Base-by-base conservation (phyloP, 208 protist genomes). In the Wallacemonas sp. region DNA sequence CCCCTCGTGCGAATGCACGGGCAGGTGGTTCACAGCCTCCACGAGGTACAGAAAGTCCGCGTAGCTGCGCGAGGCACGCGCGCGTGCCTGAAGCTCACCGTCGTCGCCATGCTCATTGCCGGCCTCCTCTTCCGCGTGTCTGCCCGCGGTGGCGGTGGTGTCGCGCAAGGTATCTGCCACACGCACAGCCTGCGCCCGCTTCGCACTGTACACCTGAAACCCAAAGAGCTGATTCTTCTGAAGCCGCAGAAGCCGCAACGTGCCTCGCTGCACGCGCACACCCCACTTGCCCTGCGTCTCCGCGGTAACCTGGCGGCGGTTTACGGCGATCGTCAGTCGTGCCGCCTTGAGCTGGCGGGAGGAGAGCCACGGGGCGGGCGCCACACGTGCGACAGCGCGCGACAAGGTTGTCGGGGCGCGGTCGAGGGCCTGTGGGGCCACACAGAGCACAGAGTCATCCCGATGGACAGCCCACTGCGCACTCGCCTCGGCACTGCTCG, bases 141-240 rank as follows among this genome's bases (percentile, higher is more conserved):
- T 14, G 7, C 4, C 8, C 16, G 57, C 25, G 33, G 57, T 48
- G 7, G 36, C 38, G 7, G 38, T 39, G 28, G 39, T 22, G 3
- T 69, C 20, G 14, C 70, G 73, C 48, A 93, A 66, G 23, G 79
- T 84, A 61, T 93, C 84, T 7, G 79, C 45, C 23, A 92, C 72
- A 25, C 89, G 85, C 23, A 82, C 75, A 7, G 78, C 85, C 36
- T 92, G 83, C 12, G 74, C 67, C 45, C 74, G 71, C 64, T 89
- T 92, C 38, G 67, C 55, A 3, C 84, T 77, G 41, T 84, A 94
- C 11, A 94, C 89, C 59, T 90, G 78, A 71, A 92, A 92, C 31
- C 70, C 70, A 57, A 89, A 94, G 33, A 66, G 29, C 12, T 72
- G 41, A 72, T 92, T 82, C 54, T 82, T 63, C 36, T 88, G 80